Evolutionary conservation across 306 rosid species (phyloP).

Genomic region (Malus orientalis): DNA sequence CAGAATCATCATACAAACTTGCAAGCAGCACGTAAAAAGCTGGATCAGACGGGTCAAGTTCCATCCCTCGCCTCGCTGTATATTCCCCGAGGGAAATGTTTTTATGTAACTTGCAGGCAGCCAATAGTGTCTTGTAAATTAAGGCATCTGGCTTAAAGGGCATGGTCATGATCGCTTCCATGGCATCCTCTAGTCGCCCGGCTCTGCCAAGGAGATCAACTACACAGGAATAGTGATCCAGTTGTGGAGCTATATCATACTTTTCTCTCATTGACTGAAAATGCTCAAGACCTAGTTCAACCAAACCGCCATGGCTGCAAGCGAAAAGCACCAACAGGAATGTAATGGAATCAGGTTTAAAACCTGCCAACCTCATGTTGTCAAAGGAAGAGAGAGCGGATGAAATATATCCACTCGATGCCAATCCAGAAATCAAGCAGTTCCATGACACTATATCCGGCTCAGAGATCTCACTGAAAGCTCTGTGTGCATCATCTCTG

Average conservation of each 20-base stretch:
- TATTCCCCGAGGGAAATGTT: slow-evolving; percentile 55
- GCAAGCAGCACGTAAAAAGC: slow-evolving; percentile 52
- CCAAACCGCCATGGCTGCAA: slow-evolving; percentile 57
- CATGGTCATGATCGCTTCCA: slow-evolving; percentile 46
- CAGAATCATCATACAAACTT: slow-evolving; percentile 45
- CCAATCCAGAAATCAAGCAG: slow-evolving; percentile 46
- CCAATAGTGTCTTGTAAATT: slow-evolving; percentile 50
- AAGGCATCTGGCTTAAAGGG: slow-evolving; percentile 43
- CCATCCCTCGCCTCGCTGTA: slow-evolving; percentile 53
- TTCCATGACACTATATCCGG: slow-evolving; percentile 67
- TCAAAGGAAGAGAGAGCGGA: slow-evolving; percentile 55
- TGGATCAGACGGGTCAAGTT: slow-evolving; percentile 54
- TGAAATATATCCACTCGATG: slow-evolving; percentile 36
- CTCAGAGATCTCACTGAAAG: slow-evolving; percentile 35
- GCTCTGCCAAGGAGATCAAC: slow-evolving; percentile 61
- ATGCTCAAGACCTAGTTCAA: slow-evolving; percentile 45
- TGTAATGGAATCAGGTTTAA: slow-evolving; percentile 47
- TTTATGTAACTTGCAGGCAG: slow-evolving; percentile 47
- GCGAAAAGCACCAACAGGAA: slow-evolving; percentile 41
- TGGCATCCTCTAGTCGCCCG: slow-evolving; percentile 56
- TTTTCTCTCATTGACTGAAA: slow-evolving; percentile 49
- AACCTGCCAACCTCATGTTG: slow-evolving; percentile 55
- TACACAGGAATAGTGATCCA: slow-evolving; percentile 49
- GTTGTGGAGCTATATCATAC: slow-evolving; percentile 33
- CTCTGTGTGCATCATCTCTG: slow-evolving; percentile 36